Percentiles rank a stretch among this genome's conserved stretches.
These are phyloP conservation scores for Agaricus blazei DNA, from an alignment of 768 basidiomycete species.

Conservation along the genomic window DNA sequence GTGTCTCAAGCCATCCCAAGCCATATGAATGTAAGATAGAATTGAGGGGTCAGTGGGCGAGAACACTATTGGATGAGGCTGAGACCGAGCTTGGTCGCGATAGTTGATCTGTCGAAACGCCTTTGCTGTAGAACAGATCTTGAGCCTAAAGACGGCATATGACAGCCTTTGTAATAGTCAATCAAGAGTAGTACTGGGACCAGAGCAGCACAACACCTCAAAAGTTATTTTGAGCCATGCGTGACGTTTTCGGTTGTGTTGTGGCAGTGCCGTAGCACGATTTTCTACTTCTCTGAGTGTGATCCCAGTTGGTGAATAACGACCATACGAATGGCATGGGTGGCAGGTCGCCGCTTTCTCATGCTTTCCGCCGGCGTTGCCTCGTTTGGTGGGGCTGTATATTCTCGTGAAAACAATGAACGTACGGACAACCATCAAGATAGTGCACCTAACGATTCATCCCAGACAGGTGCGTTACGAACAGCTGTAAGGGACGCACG, in stretches of 20 bases:
- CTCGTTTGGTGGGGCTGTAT: neutral
- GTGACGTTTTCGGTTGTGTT: no score
- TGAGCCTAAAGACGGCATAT: no score
- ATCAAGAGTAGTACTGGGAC: no score
- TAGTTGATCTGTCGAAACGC: no score
- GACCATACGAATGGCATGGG: no score
- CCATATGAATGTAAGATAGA: neutral
- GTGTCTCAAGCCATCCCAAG: neutral
- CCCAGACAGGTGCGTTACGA: neutral
- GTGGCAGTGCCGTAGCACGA: no score
- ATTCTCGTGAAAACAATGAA: neutral
- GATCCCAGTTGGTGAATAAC: no score
- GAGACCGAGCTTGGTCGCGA: neutral
- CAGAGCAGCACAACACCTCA: no score
- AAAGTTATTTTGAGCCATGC: no score
- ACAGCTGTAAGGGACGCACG: neutral
- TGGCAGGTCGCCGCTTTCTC: neutral
- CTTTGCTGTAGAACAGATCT: no score
- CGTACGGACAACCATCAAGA: neutral
- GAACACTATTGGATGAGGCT: neutral
- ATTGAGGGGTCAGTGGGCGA: neutral
- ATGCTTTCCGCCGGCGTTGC: neutral
- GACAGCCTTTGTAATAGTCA: no score
- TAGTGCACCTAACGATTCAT: neutral
- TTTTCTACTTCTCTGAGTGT: no score